Evolutionary conservation across 2,329 filamentous ascomycete genomes (phyloP), one percentile per base, ranked within the genome.

Genomic region (Pseudogymnoascus sp.): DNA sequence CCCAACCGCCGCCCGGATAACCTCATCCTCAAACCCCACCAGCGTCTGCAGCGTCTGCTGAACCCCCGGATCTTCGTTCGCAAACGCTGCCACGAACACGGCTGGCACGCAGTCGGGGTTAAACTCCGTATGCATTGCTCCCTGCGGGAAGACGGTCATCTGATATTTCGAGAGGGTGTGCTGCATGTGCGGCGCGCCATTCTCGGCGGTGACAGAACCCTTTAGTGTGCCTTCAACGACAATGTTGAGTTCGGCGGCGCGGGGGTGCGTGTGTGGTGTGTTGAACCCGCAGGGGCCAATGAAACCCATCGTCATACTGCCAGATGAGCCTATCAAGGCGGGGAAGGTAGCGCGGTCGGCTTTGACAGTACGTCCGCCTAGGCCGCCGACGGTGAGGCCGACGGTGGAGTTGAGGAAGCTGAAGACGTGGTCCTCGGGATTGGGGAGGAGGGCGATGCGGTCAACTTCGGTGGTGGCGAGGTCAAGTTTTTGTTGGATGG

Each of bases 291-390:
- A 65, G 56, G 73, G 71, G 38, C 70, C 71, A 57, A 74, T 66
- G 64, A 73, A 74, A 58, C 71, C 73, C 12, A 74, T 62, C 18
- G 69, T 69, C 61, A 70, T 69, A 48, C 66, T 66, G 33, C 72
- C 66, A 26, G 68, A 70, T 1, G 70, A 72, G 58, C 69, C 67
- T 41, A 71, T 69, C 12, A 74, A 66, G 18, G 71, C 69, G 0
- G 72, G 73, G 64, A 74, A 74, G 41, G 69, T 70, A 57, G 68
- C 67, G 38, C 72, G 65, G 41, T 74, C 69, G 21, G 72, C 69
- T 15, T 69, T 66, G 33, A 71, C 69, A 60, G 71, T 71, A 39
- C 66, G 67, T n/a, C 72, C 71, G 30, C 71, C 72, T 6, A 15
- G 5, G 21, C 39, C 39, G 21, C 39, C 39, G 5, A 3, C 28